Base-by-base conservation (phyloP, 192 early-diverging fungal genomes). In the Chytriomyces sp. region DNA sequence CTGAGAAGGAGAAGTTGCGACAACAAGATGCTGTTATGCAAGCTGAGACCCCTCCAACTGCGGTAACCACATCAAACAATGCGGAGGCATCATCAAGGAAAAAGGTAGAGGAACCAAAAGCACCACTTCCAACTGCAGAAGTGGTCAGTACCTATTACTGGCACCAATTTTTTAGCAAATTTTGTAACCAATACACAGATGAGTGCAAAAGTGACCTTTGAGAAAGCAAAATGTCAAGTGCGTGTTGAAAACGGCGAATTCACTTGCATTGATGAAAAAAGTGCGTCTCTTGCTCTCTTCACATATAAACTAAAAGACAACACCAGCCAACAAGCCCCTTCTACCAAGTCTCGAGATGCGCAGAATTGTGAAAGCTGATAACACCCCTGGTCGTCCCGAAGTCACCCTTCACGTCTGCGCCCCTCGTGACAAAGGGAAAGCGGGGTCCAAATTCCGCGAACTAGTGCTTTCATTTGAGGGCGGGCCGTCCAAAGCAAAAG, bases 361-460 rank as follows among this genome's bases (percentile, higher is more conserved):
- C 10, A 60, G 82, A 26, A 66, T 86, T 8, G 53, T 86, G 6
- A 73, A 75, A 25, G 74, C 77, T 4, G 57, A 72, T 34, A 25
- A 37, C 6, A 40, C 49, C 22, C 70, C 71, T 6, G 70, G 56
- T 3, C 57, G 38, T 10, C 8, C 56, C 7, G 80, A 78, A 19
- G 79, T 75, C 10, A 67, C 59, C 2, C 8, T 80, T 39, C 37
- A 75, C 39, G 77, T 77, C 17, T 86, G 84, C 59, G 70, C 64
- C 6, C 49, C 72, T 19, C 72, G 80, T 4, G 74, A 81, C 33
- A 79, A 78, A 49, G 70, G 70, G 2, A 77, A 78, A 40, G 36
- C 63, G 4, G 84, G 84, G 0, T 81, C 78, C 22, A 80, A 86
- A 62, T 77, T 84, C 41, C 82, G 81, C 49, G 71, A 79, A 60